Conservation (phyloP, 2,329 filamentous ascomycete species). For the Acephala macrosclerotiorum region DNA sequence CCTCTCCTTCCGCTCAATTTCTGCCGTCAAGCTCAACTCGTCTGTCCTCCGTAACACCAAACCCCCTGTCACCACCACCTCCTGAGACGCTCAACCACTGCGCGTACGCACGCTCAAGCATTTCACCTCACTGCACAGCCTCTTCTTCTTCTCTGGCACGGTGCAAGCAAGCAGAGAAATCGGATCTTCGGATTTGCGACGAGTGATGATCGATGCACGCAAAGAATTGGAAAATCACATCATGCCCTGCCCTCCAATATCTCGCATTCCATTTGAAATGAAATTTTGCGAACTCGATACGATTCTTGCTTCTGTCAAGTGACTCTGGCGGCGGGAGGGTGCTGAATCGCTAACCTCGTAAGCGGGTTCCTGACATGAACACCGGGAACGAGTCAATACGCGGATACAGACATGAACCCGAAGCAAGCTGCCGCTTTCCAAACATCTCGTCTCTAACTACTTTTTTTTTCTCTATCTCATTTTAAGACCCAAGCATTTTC, state of each 20-base stretch:
- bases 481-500: too few relatives aligned
- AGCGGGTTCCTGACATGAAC: neutral
- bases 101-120: neutral
- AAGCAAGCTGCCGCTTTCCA: neutral
- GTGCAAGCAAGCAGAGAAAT: too few relatives aligned
- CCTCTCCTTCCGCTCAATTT: too few relatives aligned
- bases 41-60: neutral
- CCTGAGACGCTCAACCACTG: slow-evolving; percentile 2
- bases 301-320: too few relatives aligned
- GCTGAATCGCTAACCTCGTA: too few relatives aligned
- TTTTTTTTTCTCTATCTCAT: neutral
- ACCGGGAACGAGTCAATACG: neutral
- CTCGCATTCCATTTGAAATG: neutral
- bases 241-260: neutral
- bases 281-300: neutral
- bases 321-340: neutral
- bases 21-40: neutral
- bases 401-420: neutral
- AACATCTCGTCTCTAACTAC: neutral
- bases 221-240: neutral
- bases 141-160: neutral
- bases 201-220: neutral
- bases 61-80: too few relatives aligned
- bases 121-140: neutral
- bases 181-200: neutral